A percentile compares a stretch with the other conserved stretches of the same genome.
These are phyloP conservation scores for Colletotrichum tropicicola DNA, from an alignment of 2,329 filamentous ascomycete genomes.

Conservation along the genomic window DNA sequence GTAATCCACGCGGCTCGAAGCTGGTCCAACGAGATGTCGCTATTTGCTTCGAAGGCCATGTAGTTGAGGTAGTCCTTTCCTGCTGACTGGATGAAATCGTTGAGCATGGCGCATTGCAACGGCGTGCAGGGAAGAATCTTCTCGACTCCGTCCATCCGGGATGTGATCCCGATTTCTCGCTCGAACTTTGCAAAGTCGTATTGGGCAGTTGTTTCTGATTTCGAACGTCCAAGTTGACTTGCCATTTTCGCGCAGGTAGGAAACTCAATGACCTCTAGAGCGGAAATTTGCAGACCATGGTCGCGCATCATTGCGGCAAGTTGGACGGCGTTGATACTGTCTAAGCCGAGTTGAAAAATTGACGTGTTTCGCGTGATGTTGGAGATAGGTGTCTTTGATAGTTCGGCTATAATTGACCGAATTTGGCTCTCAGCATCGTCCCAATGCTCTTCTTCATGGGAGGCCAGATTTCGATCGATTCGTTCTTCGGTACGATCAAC, in stretches of 20 bases:
- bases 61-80: conserved; percentile 82
- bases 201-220: neutral
- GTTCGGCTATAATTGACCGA: conserved; percentile 9
- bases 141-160: conserved; percentile 52
- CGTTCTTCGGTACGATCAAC: neutral
- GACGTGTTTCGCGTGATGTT: conserved; percentile 69
- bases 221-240: conserved; percentile 7
- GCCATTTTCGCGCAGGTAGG: conserved; percentile 55
- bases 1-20: conserved; percentile 68
- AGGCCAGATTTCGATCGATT: neutral
- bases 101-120: conserved; percentile 82
- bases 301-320: conserved; percentile 74
- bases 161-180: conserved; percentile 34
- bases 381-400: neutral
- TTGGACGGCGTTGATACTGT: conserved; percentile 89
- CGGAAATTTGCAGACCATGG: conserved; percentile 65
- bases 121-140: conserved; percentile 80
- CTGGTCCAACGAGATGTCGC: conserved; percentile 43
- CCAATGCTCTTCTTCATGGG: conserved; percentile 15
- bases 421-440: conserved; percentile 31
- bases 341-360: conserved; percentile 88
- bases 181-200: conserved; percentile 54
- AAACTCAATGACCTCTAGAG: conserved; percentile 78
- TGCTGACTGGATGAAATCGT: conserved; percentile 73
- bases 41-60: conserved; percentile 61